Evolutionary conservation across 352 stramenopile genomes (phyloP).

Genomic region (Pythium pyrilobum): DNA sequence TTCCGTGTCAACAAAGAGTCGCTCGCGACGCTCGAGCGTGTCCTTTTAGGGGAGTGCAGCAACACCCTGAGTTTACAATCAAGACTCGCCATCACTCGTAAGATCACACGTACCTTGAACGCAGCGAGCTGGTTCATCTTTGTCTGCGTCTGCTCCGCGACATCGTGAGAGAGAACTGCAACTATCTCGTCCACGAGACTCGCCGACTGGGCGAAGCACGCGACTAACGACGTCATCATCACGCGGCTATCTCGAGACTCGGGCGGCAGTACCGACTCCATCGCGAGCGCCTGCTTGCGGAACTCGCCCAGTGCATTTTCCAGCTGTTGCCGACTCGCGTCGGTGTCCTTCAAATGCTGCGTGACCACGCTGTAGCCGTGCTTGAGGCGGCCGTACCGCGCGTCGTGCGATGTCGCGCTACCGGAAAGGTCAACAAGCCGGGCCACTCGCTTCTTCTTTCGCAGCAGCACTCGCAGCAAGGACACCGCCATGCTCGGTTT

Average conservation of each 20-base stretch:
- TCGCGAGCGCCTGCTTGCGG: slow-evolving; percentile 2
- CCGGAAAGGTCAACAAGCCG: background rate
- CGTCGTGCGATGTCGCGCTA: slow-evolving; percentile 13
- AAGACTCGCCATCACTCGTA: background rate
- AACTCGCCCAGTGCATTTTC: slow-evolving; percentile 21
- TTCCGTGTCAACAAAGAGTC: slow-evolving; percentile 24
- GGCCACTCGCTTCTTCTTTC: slow-evolving; percentile 20
- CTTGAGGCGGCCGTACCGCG: slow-evolving; percentile 34
- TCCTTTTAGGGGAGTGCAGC: slow-evolving; percentile 7
- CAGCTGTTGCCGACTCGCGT: slow-evolving; percentile 21
- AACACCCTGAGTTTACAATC: background rate
- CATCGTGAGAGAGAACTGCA: slow-evolving; percentile 20
- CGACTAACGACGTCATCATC: slow-evolving; percentile 19
- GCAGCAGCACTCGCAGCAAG: slow-evolving; percentile 12
- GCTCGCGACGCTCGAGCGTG: slow-evolving; percentile 25
- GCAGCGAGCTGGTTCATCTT: slow-evolving; percentile 30
- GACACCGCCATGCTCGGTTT: background rate
- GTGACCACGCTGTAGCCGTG: slow-evolving; percentile 18
- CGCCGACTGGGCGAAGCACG: slow-evolving; percentile 4
- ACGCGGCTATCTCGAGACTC: slow-evolving; percentile 16
- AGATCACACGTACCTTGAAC: slow-evolving; percentile 25
- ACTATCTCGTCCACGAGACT: slow-evolving; percentile 13
- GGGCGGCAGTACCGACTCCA: slow-evolving; percentile 14
- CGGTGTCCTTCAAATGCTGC: slow-evolving; percentile 27
- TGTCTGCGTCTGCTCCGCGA: slow-evolving; percentile 23